phyloP scores from a whole-genome alignment of 2,329 filamentous ascomycete genomes.

The Metarhizium guizhouense region DNA sequence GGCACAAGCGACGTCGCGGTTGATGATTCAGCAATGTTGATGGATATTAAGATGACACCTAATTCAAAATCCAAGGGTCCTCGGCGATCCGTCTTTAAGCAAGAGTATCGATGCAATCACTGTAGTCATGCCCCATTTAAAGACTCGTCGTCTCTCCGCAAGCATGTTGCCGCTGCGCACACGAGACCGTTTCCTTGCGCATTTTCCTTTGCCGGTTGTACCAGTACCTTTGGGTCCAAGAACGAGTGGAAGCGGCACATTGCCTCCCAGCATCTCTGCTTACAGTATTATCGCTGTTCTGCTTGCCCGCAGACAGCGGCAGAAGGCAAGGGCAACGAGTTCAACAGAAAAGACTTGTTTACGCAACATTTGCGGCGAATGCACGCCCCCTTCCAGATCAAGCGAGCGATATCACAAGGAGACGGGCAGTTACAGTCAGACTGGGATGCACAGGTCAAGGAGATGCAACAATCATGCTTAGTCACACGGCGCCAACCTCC shows the following conservation, averaged over 20 bases:
- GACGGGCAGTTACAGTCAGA: conserved; percentile 51
- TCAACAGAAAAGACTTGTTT: conserved; percentile 94
- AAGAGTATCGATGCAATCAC: conserved; percentile 51
- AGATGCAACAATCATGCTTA: conserved; percentile 67
- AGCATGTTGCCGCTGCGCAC: conserved; percentile 59
- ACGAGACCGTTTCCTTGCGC: conserved; percentile 75
- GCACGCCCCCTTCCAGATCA: conserved; percentile 67
- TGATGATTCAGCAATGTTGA: conserved; percentile 13
- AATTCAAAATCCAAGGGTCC: conserved; percentile 30
- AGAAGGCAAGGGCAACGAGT: conserved; percentile 57
- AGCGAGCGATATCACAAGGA: conserved; percentile 46
- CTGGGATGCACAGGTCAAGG: conserved; percentile 57
- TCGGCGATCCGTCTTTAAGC: conserved; percentile 43
- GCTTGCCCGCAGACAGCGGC: conserved; percentile 44
- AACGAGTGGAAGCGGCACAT: conserved; percentile 98
- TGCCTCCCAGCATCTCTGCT: conserved; percentile 74
- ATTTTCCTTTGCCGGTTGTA: conserved; percentile 76
- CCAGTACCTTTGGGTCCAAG: conserved; percentile 78
- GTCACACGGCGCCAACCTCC: conserved; percentile 61
- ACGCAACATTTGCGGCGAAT: conserved; percentile 90
- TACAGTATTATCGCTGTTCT: conserved; percentile 57
- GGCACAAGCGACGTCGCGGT: conserved; percentile 27
- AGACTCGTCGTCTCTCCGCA: conserved; percentile 55
- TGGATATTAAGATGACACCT: conserved; percentile 14
- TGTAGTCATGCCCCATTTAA: conserved; percentile 59